A percentile compares a stretch with the other conserved stretches of the same genome.
Evolutionary conservation across 768 basidiomycete species (phyloP).

Genomic region (Boletus pseudo-olivaceus): DNA sequence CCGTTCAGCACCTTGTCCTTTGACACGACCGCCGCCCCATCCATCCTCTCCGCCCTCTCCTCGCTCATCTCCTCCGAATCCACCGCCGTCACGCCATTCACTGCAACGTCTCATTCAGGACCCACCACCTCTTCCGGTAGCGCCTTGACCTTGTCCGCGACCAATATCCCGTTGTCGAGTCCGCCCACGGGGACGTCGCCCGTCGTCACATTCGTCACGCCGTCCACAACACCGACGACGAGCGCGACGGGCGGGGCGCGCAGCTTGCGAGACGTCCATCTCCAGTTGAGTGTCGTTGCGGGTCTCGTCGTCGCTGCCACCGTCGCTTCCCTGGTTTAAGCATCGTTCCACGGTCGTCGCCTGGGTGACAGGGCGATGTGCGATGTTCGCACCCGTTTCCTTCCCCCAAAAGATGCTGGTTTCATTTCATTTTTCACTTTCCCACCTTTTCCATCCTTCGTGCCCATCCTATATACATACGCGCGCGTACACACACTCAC

Average conservation of each 20-base stretch:
- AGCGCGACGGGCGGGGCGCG: constrained; percentile 7
- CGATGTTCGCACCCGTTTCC: not conserved
- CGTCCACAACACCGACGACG: constrained; percentile 1
- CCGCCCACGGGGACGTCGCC: not conserved
- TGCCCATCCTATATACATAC: not conserved
- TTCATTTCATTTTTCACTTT: not conserved
- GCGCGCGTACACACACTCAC: not conserved
- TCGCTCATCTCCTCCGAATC: constrained; percentile 29
- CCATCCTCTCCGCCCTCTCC: constrained; percentile 19
- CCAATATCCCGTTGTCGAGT: not conserved
- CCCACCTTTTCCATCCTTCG: not conserved
- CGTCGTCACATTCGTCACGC: not conserved
- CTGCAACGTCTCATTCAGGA: not conserved
- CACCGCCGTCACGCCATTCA: constrained; percentile 11
- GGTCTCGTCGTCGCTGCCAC: constrained; percentile 4
- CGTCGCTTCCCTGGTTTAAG: constrained; percentile 5
- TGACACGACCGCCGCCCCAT: constrained; percentile 21
- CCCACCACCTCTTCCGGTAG: not conserved
- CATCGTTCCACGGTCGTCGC: not conserved
- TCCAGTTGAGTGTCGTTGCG: not conserved
- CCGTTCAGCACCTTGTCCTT: constrained; percentile 18
- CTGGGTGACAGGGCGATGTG: not conserved
- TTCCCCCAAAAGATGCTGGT: not conserved
- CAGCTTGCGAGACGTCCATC: not conserved
- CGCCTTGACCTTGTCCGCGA: not conserved